phyloP scores from a whole-genome alignment of 768 basidiomycete species.

The Boletales sp. region DNA sequence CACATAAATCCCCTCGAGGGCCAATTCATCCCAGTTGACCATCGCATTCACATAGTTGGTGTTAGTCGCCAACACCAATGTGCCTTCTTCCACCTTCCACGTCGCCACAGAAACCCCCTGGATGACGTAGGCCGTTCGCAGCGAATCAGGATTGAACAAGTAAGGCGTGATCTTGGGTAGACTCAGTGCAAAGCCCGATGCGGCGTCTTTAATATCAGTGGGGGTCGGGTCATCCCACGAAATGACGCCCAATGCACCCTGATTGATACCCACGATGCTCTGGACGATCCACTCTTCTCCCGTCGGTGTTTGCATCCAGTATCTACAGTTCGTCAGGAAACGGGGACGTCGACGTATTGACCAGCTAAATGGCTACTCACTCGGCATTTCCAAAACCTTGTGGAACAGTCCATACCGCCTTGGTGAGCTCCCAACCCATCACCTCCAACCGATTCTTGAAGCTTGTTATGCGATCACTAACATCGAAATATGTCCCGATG shows the following conservation, averaged over 20 bases:
- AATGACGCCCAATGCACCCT: constrained; percentile 57
- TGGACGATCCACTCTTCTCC: constrained; percentile 69
- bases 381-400: constrained; percentile 60
- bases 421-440: constrained; percentile 65
- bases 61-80: constrained; percentile 51
- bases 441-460: constrained; percentile 56
- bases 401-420: constrained; percentile 76
- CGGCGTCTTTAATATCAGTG: constrained; percentile 48
- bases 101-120: constrained; percentile 47
- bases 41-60: constrained; percentile 39
- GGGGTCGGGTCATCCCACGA: constrained; percentile 52
- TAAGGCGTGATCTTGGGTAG: constrained; percentile 44
- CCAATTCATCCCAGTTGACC: constrained; percentile 32
- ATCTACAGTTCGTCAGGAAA: constrained; percentile 29
- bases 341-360: not conserved
- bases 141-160: constrained; percentile 41
- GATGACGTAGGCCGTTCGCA: constrained; percentile 37
- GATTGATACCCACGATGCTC: constrained; percentile 64
- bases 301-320: constrained; percentile 61
- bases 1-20: constrained; percentile 6
- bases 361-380: constrained; percentile 24
- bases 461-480: constrained; percentile 62
- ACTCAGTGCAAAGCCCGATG: constrained; percentile 46
- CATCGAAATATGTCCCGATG: constrained; percentile 53
- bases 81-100: constrained; percentile 42